A percentile compares a stretch with the other conserved stretches of the same genome.
Conservation (phyloP, 352 stramenopile species). For the Plasmopara muralis region DNA sequence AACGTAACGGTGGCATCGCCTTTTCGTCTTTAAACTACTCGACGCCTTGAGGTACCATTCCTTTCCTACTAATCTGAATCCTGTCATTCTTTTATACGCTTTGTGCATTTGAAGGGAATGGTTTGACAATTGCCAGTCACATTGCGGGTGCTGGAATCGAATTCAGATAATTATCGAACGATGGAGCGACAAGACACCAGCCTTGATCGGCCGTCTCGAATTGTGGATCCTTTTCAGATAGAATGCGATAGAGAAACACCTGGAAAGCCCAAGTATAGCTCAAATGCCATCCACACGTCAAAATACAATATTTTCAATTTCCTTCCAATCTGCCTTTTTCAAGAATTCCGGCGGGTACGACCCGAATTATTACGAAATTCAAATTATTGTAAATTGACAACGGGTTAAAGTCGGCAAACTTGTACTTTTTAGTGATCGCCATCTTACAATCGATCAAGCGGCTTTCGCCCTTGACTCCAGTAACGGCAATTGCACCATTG, state of each 20-base stretch:
- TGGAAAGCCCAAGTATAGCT: constrained; percentile 46
- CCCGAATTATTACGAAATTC: too few species aligned
- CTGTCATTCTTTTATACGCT: too few species aligned
- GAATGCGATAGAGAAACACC: constrained; percentile 47
- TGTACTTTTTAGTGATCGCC: constrained; percentile 92
- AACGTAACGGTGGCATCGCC: too few species aligned
- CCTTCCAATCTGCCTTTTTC: constrained; percentile 53
- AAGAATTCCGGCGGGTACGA: constrained; percentile 80
- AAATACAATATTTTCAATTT: constrained; percentile 89
- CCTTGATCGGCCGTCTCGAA: constrained; percentile 29
- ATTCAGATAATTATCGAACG: constrained; percentile 2
- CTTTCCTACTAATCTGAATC: too few species aligned
- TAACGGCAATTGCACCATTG: constrained; percentile 72
- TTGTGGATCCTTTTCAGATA: constrained; percentile 61
- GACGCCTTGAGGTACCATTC: too few species aligned
- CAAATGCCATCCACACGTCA: constrained; percentile 81
- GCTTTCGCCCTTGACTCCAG: constrained; percentile 60
- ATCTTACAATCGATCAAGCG: constrained; percentile 87
- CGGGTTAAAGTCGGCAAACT: constrained; percentile 78
- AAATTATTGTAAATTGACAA: neutral
- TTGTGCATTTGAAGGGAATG: too few species aligned
- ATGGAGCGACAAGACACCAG: constrained; percentile 24
- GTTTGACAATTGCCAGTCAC: constrained; percentile 9
- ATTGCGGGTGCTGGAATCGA: constrained; percentile 5
- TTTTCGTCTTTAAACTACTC: too few species aligned